phyloP scores from a whole-genome alignment of 352 stramenopile species.

The Phytophthora rubi region DNA sequence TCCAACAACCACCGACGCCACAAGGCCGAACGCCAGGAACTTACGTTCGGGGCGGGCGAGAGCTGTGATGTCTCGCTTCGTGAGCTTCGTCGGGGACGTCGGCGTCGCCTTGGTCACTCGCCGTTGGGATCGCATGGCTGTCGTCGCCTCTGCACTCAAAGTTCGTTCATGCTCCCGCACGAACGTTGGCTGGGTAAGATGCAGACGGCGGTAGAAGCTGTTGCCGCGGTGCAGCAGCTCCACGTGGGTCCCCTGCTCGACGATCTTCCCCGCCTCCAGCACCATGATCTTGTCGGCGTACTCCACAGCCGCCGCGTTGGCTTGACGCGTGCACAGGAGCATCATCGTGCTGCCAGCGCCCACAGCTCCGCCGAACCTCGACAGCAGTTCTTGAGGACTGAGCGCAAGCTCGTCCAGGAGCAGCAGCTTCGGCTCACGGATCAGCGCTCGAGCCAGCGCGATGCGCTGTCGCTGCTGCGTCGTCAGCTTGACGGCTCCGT shows the following conservation, averaged over 20 bases:
- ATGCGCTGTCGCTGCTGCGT: conserved; percentile 91
- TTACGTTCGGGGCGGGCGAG: conserved; percentile 45
- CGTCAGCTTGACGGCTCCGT: conserved; percentile 90
- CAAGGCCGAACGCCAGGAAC: conserved; percentile 42
- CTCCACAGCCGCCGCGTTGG: conserved; percentile 67
- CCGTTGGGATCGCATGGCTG: neutral
- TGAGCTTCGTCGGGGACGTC: conserved; percentile 34
- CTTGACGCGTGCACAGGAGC: conserved; percentile 91
- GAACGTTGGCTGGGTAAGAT: conserved; percentile 46
- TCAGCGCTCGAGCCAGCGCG: conserved; percentile 48
- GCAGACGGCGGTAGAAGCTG: conserved; percentile 78
- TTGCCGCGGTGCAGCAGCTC: conserved; percentile 64
- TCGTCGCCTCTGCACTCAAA: neutral
- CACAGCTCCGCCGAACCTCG: conserved; percentile 49
- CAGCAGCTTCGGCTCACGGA: conserved; percentile 49
- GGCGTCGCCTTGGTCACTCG: neutral
- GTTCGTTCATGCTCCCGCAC: conserved; percentile 4
- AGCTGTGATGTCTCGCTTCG: conserved; percentile 36
- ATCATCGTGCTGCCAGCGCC: conserved; percentile 52
- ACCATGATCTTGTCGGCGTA: conserved; percentile 69
- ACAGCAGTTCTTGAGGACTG: conserved; percentile 52
- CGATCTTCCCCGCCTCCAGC: conserved; percentile 43
- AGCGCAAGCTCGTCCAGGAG: conserved; percentile 55
- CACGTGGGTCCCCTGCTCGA: conserved; percentile 57
- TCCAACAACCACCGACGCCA: conserved; percentile 41